These are phyloP conservation scores for Venturia effusa DNA, from an alignment of 2,329 filamentous ascomycete genomes.

Conservation along the genomic window DNA sequence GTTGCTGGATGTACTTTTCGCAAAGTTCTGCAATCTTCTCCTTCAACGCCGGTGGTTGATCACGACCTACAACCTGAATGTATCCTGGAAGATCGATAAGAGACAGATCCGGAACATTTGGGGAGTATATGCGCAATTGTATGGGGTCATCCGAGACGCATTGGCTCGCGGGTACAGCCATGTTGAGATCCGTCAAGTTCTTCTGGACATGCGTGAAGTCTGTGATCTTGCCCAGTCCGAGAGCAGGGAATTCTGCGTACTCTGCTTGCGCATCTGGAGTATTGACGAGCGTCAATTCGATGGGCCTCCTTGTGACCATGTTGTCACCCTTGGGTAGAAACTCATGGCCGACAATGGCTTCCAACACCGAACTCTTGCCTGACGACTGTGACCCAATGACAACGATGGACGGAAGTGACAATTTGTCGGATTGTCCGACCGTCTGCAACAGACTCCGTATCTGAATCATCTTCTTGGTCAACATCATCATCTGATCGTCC, in stretches of 20 bases:
- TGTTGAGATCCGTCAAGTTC: slow-evolving; percentile 87
- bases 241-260: slow-evolving; percentile 91
- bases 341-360: slow-evolving; percentile 95
- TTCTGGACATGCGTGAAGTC: slow-evolving; percentile 89
- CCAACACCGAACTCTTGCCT: slow-evolving; percentile 92
- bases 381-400: slow-evolving; percentile 98
- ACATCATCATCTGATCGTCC: slow-evolving; percentile 98
- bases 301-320: slow-evolving; percentile 93
- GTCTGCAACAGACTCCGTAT: slow-evolving; percentile 85
- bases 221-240: slow-evolving; percentile 78
- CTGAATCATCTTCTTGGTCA: slow-evolving; percentile 99
- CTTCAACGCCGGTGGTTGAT: slow-evolving; percentile 85
- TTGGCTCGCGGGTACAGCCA: slow-evolving; percentile 80
- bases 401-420: slow-evolving; percentile 93
- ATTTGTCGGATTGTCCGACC: slow-evolving; percentile 79
- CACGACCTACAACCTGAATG: slow-evolving; percentile 86
- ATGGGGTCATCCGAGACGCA: slow-evolving; percentile 97
- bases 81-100: slow-evolving; percentile 95
- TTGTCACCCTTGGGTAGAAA: slow-evolving; percentile 97
- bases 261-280: slow-evolving; percentile 78
- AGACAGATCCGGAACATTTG: slow-evolving; percentile 87
- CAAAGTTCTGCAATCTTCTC: slow-evolving; percentile 93
- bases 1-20: slow-evolving; percentile 94
- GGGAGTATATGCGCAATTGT: slow-evolving; percentile 88
- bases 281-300: slow-evolving; percentile 92